Conservation (phyloP, 176 grass and related monocot genomes). For the Phoenix roebelenii region DNA sequence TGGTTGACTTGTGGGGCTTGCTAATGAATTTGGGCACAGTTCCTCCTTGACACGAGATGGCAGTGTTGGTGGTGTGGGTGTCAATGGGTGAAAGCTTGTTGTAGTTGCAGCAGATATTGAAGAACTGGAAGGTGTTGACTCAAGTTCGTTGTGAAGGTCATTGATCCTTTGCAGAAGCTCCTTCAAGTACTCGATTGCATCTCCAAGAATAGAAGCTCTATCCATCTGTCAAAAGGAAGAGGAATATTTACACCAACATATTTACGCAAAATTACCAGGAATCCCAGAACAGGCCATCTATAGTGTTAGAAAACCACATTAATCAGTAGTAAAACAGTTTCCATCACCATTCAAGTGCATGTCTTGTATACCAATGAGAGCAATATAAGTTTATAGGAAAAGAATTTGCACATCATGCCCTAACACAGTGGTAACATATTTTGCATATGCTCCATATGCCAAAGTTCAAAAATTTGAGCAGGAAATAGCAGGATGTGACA, state of each 20-base stretch:
- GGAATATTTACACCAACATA: background rate
- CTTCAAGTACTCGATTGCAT: conserved; percentile 85
- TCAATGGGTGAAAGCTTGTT: conserved; percentile 49
- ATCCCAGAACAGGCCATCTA: too few relatives aligned
- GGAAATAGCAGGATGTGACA: too few relatives aligned
- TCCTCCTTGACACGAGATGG: conserved; percentile 62
- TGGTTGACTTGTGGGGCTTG: conserved; percentile 43
- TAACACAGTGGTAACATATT: too few relatives aligned
- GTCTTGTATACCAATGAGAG: too few relatives aligned
- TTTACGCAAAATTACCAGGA: too few relatives aligned
- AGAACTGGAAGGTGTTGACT: conserved; percentile 44
- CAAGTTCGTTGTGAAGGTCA: conserved; percentile 64
- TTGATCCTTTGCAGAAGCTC: conserved; percentile 68
- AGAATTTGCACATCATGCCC: too few relatives aligned
- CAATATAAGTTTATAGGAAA: too few relatives aligned
- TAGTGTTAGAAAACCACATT: too few relatives aligned
- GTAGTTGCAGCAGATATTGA: conserved; percentile 35
- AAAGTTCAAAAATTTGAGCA: too few relatives aligned
- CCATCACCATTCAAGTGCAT: too few relatives aligned
- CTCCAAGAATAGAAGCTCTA: conserved; percentile 60
- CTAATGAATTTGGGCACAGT: conserved; percentile 39
- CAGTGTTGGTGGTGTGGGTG: conserved; percentile 46
- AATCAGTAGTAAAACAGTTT: too few relatives aligned
- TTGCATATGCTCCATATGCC: too few relatives aligned
- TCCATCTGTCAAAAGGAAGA: conserved; percentile 57